Evolutionary conservation across 768 basidiomycete genomes (phyloP).

Genomic region (Lenzites betulinus): DNA sequence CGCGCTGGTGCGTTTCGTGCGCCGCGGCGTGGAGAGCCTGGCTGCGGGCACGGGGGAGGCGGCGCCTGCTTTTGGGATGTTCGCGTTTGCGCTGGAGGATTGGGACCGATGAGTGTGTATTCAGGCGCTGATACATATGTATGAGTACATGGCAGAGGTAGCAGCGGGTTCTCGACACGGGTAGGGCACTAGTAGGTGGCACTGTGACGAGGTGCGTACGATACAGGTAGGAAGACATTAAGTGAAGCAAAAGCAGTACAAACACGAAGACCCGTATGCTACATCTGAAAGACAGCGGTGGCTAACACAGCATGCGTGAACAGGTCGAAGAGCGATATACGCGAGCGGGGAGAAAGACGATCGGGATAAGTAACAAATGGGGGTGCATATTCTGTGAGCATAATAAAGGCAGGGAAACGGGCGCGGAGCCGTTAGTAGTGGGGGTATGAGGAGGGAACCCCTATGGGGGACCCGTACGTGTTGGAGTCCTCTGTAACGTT

Average conservation of each 20-base stretch:
- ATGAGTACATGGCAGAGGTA: neutral
- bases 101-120: constrained; percentile 53
- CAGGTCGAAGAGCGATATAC: neutral
- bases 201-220: neutral
- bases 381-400: neutral
- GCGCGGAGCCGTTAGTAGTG: too few relatives aligned
- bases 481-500: neutral
- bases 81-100: constrained; percentile 78
- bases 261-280: constrained; percentile 7
- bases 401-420: too few relatives aligned
- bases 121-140: neutral
- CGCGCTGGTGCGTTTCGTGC: constrained; percentile 66
- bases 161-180: neutral
- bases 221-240: neutral
- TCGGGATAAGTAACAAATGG: neutral
- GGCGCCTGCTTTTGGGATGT: constrained; percentile 63
- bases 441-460: neutral
- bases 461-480: too few relatives aligned
- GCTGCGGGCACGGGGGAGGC: constrained; percentile 62
- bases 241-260: neutral
- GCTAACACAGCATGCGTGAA: neutral
- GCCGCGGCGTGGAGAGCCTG: constrained; percentile 69
- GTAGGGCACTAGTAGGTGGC: neutral
- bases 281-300: constrained; percentile 2
- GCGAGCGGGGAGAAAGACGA: neutral